A percentile compares a stretch with the other conserved stretches of the same genome.
These are phyloP conservation scores for Lachnellula subtilissima DNA, from an alignment of 2,329 filamentous ascomycete species.

Conservation along the genomic window DNA sequence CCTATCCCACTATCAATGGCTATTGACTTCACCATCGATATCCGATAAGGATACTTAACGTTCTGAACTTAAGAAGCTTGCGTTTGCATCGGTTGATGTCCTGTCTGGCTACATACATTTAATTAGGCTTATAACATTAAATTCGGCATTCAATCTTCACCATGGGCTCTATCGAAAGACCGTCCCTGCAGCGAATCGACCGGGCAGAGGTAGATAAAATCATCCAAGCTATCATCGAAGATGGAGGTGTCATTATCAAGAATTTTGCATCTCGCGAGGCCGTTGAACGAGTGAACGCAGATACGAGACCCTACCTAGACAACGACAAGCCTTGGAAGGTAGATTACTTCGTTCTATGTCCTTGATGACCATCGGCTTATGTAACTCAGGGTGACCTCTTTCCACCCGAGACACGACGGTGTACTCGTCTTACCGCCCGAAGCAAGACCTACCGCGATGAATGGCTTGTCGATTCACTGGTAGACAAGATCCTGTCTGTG, in stretches of 20 bases:
- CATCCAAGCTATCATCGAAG: conserved; percentile 12
- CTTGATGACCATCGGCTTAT: background rate
- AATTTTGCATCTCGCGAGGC: conserved; percentile 12
- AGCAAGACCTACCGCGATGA: conserved; percentile 14
- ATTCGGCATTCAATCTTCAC: background rate
- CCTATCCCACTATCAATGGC: no score
- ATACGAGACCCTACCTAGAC: conserved; percentile 20
- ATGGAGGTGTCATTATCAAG: conserved; percentile 15
- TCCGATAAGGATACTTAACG: no score
- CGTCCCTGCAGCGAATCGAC: conserved; percentile 7
- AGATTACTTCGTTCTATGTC: background rate
- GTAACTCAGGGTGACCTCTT: conserved; percentile 11
- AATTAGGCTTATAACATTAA: no score
- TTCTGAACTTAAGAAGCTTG: no score
- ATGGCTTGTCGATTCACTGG: conserved; percentile 17
- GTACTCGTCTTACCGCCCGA: conserved; percentile 17
- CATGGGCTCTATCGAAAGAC: conserved; percentile 9
- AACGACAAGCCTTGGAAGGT: conserved; percentile 25
- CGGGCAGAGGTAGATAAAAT: conserved; percentile 11
- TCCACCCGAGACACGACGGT: conserved; percentile 23
- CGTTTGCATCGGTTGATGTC: no score
- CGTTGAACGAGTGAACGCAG: conserved; percentile 13
- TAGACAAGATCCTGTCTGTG: conserved; percentile 15
- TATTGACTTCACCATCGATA: no score
- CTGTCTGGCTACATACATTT: no score